A percentile compares a stretch with the other conserved stretches of the same genome.
Evolutionary conservation across 805 yeast genomes (phyloP).

Genomic region (Vanderwaltozyma tropicalis): DNA sequence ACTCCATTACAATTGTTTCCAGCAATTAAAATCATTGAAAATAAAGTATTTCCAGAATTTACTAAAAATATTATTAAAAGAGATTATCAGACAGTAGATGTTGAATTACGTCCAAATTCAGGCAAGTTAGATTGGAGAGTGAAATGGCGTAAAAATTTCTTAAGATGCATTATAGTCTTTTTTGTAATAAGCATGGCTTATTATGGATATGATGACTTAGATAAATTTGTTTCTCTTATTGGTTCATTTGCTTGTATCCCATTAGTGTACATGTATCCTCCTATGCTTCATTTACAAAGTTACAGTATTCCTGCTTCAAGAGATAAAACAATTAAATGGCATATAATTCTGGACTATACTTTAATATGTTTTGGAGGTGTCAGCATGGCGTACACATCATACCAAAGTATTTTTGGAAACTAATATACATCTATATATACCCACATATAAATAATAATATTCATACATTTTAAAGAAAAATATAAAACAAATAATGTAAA

Average conservation of each 20-base stretch:
- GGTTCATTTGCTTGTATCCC: constrained; percentile 84
- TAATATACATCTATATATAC: neutral
- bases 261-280: constrained; percentile 77
- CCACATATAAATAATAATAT: neutral
- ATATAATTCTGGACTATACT: constrained; percentile 35
- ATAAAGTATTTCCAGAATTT: constrained; percentile 37
- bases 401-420: constrained; percentile 33
- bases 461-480: no score
- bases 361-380: constrained; percentile 46
- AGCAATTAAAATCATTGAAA: constrained; percentile 64
- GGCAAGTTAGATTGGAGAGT: constrained; percentile 45
- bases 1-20: constrained; percentile 79
- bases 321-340: constrained; percentile 16
- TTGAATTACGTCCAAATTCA: constrained; percentile 26
- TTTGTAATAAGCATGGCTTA: constrained; percentile 50
- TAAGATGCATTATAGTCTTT: constrained; percentile 45
- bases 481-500: neutral
- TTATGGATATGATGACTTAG: constrained; percentile 59
- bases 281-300: constrained; percentile 55
- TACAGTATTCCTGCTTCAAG: constrained; percentile 29
- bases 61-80: constrained; percentile 14
- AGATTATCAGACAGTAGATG: constrained; percentile 7
- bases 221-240: constrained; percentile 65
- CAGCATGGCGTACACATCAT: constrained; percentile 58
- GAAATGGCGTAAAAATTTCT: constrained; percentile 59